Evolutionary conservation across 768 basidiomycete species (phyloP).

Genomic region (Ramaria sp.): DNA sequence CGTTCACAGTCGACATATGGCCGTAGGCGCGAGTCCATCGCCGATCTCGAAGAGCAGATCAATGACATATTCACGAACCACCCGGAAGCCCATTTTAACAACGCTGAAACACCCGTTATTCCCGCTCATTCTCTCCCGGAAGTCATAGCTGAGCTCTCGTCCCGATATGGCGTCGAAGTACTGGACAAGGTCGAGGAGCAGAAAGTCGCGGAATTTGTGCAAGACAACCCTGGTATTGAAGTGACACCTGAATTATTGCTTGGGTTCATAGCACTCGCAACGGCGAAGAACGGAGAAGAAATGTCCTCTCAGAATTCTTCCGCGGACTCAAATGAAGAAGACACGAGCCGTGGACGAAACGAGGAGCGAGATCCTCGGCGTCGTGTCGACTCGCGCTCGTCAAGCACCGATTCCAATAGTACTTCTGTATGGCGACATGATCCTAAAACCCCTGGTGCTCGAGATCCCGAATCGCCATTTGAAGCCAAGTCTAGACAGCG

Average conservation of each 20-base stretch:
- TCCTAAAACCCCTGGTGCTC: slow-evolving; percentile 28
- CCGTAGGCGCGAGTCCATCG: slow-evolving; percentile 59
- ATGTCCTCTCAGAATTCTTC: slow-evolving; percentile 15
- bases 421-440: slow-evolving; percentile 24
- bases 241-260: slow-evolving; percentile 50
- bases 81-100: slow-evolving; percentile 46
- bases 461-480: slow-evolving; percentile 44
- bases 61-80: slow-evolving; percentile 58
- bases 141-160: slow-evolving; percentile 53
- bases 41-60: slow-evolving; percentile 60
- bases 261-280: slow-evolving; percentile 39
- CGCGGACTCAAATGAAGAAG: slow-evolving; percentile 23
- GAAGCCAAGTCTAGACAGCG: slow-evolving; percentile 63
- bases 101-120: slow-evolving; percentile 51
- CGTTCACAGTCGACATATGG: slow-evolving; percentile 29
- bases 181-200: slow-evolving; percentile 52
- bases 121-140: slow-evolving; percentile 64
- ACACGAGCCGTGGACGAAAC: slow-evolving; percentile 31
- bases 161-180: slow-evolving; percentile 52
- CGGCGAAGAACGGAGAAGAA: slow-evolving; percentile 22
- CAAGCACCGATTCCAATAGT: slow-evolving; percentile 44
- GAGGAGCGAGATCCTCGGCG: slow-evolving; percentile 25
- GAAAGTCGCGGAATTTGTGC: slow-evolving; percentile 47
- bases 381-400: slow-evolving; percentile 36
- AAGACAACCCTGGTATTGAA: slow-evolving; percentile 48